Evolutionary conservation across 768 basidiomycete species (phyloP).

Genomic region (Pleurotus tuber-regium): DNA sequence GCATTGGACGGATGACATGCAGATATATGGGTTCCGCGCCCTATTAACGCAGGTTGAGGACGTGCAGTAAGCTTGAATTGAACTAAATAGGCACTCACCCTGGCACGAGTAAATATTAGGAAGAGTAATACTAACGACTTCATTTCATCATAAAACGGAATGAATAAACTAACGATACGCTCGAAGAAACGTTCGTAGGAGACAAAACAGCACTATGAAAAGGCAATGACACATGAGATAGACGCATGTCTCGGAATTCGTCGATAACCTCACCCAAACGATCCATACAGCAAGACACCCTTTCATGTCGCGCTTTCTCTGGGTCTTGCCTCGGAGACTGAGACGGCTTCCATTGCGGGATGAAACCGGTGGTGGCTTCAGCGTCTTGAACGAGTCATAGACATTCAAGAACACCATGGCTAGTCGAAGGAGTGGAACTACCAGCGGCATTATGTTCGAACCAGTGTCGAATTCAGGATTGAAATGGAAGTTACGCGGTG

Average conservation of each 20-base stretch:
- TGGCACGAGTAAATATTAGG: conserved; percentile 71
- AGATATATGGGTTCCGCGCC: conserved; percentile 85
- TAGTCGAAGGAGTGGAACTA: conserved; percentile 67
- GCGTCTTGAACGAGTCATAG: conserved; percentile 81
- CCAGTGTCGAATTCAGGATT: conserved; percentile 6
- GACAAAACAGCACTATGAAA: conserved; percentile 60
- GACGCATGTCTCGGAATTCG: not conserved
- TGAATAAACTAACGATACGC: conserved; percentile 60
- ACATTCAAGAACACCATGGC: conserved; percentile 75
- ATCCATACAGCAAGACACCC: conserved; percentile 83
- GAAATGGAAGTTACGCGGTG: not conserved
- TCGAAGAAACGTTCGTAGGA: conserved; percentile 69
- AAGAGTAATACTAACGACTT: conserved; percentile 74
- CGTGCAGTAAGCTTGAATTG: not conserved
- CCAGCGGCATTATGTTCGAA: conserved; percentile 57
- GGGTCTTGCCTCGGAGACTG: conserved; percentile 63
- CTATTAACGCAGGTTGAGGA: conserved; percentile 34
- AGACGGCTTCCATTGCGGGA: conserved; percentile 56
- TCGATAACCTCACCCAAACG: conserved; percentile 64
- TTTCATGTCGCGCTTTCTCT: conserved; percentile 84
- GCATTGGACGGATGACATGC: conserved; percentile 73
- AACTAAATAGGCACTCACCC: conserved; percentile 39
- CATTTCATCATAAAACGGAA: conserved; percentile 84
- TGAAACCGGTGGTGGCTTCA: conserved; percentile 63
- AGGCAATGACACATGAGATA: conserved; percentile 8